A percentile compares a stretch with the other conserved stretches of the same genome.
phyloP scores from a whole-genome alignment of 371 early-diverging fungal species.

The Rhizomucor miehei region DNA sequence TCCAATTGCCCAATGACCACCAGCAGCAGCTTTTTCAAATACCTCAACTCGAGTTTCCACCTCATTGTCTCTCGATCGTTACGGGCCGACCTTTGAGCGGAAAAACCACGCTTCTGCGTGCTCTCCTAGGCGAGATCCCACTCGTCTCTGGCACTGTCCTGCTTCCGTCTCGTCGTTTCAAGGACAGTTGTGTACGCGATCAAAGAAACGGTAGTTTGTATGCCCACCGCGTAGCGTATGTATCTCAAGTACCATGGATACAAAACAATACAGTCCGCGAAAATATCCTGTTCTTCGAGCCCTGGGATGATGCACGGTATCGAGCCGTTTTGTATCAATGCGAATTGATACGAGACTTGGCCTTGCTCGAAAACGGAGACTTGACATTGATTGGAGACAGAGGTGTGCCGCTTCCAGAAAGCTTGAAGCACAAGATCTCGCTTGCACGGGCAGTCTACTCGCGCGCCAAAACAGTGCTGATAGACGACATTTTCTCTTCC shows the following conservation, averaged over 20 bases:
- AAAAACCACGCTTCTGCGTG: constrained; percentile 65
- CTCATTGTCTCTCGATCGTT: constrained; percentile 54
- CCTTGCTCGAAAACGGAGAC: constrained; percentile 76
- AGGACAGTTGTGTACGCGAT: constrained; percentile 10
- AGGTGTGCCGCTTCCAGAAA: constrained; percentile 55
- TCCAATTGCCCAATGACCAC: constrained; percentile 21
- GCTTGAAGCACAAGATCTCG: constrained; percentile 64
- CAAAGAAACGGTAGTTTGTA: constrained; percentile 11
- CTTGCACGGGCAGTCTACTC: constrained; percentile 78
- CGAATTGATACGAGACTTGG: constrained; percentile 72
- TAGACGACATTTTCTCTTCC: constrained; percentile 67
- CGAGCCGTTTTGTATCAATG: constrained; percentile 65
- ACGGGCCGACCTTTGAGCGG: constrained; percentile 64
- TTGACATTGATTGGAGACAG: constrained; percentile 74
- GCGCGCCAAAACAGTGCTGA: constrained; percentile 56
- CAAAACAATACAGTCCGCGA: constrained; percentile 75
- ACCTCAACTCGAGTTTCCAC: constrained; percentile 51
- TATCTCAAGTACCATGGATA: constrained; percentile 80
- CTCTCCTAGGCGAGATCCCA: constrained; percentile 66
- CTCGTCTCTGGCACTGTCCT: constrained; percentile 34
- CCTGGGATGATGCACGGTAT: constrained; percentile 63
- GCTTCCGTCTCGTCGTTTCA: constrained; percentile 38
- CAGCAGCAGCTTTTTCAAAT: constrained; percentile 7
- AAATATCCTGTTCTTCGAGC: constrained; percentile 81
- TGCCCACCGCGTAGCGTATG: constrained; percentile 58